Base-by-base conservation (phyloP, 225 moss, liverwort and hornwort species). In the Anthoceros angustus region DNA sequence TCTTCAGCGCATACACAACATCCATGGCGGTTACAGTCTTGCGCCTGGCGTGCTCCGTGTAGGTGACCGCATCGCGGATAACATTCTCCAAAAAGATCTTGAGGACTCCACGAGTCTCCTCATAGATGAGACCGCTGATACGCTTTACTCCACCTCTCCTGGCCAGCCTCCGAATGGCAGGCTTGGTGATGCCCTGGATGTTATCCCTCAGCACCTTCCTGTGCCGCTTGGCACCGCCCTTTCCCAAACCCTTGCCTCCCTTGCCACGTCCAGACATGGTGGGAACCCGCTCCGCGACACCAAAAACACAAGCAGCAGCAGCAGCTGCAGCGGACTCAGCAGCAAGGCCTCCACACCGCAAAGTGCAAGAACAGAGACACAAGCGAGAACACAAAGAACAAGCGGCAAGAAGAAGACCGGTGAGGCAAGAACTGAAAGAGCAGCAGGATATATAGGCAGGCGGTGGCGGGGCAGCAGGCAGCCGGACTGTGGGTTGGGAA, bases 41-140 rank as follows among this genome's bases (percentile, higher is more conserved):
- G n/a, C 55, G 55, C 55, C 55, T 9, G 55, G 55, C 55, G 14
- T 55, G 55, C 55, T 55, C 55, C 55, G 55, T 55, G 55, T 55
- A 55, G 55, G 55, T 55, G n/a, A 55, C 55, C 3, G 55, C 55
- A 23, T 55, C 55, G 18, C 55, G 18, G 18, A 55, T 55, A 12
- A 55, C 55, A 23, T 55, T 55, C 55, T 55, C 55, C 55, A 55
- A 55, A 55, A 55, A 55, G 55, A 55, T 55, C 55, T 55, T 55
- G 0, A 55, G 55, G n/a, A 55, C 55, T 9, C 55, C 55, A 23
- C 55, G 55, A 12, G 55, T 55, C 14, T 55, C 55, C 55, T 55
- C 55, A 23, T 55, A 55, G 55, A 55, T 55, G 55, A 55, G 55
- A 7, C 55, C 55, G 23, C 55, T 55, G 4, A 55, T 55, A 7